Evolutionary conservation across 805 yeast species (phyloP).

Genomic region (Myxozyma geophila): DNA sequence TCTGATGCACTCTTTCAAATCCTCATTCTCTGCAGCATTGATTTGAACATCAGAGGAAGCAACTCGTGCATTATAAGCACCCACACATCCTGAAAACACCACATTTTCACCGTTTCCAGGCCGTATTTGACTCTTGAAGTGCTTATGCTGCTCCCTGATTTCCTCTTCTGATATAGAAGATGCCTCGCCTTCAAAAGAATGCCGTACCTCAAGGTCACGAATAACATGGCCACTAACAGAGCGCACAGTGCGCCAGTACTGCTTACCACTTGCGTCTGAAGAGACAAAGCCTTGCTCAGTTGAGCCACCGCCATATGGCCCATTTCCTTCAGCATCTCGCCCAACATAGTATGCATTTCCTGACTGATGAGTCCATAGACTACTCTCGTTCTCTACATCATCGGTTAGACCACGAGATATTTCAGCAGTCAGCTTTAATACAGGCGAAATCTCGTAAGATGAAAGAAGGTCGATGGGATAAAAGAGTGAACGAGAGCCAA

Average conservation of each 20-base stretch:
- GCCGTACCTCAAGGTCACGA: constrained; percentile 26
- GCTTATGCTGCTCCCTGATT: neutral
- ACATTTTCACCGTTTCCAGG: constrained; percentile 7
- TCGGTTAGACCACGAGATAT: constrained; percentile 18
- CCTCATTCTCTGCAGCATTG: constrained; percentile 17
- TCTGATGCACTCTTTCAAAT: constrained; percentile 22
- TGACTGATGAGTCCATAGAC: constrained; percentile 32
- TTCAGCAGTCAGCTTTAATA: constrained; percentile 23
- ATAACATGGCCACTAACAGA: constrained; percentile 30
- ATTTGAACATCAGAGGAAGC: neutral
- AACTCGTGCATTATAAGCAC: constrained; percentile 15
- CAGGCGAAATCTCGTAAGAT: constrained; percentile 22
- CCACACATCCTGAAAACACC: constrained; percentile 17
- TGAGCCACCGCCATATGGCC: constrained; percentile 35
- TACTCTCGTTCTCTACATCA: constrained; percentile 2
- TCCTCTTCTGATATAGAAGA: neutral
- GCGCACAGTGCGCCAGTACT: constrained; percentile 34
- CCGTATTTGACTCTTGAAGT: neutral
- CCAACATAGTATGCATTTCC: constrained; percentile 29
- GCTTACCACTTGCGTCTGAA: constrained; percentile 1
- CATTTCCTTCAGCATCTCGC: constrained; percentile 24
- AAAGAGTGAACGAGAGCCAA: constrained; percentile 13
- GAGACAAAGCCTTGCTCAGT: constrained; percentile 29
- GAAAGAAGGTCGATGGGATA: constrained; percentile 30
- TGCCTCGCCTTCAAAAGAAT: constrained; percentile 3